A percentile compares a stretch with the other conserved stretches of the same genome.
phyloP scores from a whole-genome alignment of 148 eudicot genomes.

The Rhododendron henanense region DNA sequence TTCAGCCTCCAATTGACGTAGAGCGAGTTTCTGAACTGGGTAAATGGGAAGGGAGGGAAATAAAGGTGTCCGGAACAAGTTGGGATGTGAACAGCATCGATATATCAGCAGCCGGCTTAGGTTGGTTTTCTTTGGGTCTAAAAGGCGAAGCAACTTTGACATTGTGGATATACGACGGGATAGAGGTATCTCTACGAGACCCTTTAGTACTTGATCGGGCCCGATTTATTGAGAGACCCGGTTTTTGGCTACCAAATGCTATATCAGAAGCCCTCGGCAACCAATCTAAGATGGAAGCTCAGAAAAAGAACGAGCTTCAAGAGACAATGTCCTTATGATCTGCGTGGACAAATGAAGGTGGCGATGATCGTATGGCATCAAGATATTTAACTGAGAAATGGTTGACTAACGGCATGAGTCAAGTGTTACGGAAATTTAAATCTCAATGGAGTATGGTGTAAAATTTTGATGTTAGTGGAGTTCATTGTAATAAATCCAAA shows the following conservation, averaged over 20 bases:
- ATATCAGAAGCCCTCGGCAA: slow-evolving; percentile 80
- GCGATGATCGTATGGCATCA: neutral
- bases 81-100: slow-evolving; percentile 85
- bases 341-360: slow-evolving; percentile 13
- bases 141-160: slow-evolving; percentile 81
- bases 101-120: slow-evolving; percentile 74
- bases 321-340: slow-evolving; percentile 19
- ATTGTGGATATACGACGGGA: slow-evolving; percentile 62
- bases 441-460: neutral
- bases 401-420: neutral
- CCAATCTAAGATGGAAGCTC: slow-evolving; percentile 62
- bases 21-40: slow-evolving; percentile 69
- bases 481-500: no score
- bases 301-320: slow-evolving; percentile 35
- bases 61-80: slow-evolving; percentile 74
- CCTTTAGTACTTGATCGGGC: slow-evolving; percentile 90
- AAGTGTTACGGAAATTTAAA: neutral
- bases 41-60: slow-evolving; percentile 54
- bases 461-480: neutral
- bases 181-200: slow-evolving; percentile 62
- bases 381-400: neutral
- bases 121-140: slow-evolving; percentile 90
- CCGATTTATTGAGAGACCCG: slow-evolving; percentile 67
- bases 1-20: slow-evolving; percentile 75
- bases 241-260: slow-evolving; percentile 87